Conservation (phyloP, 768 basidiomycete species). For the Kwoniella dejecticola region DNA sequence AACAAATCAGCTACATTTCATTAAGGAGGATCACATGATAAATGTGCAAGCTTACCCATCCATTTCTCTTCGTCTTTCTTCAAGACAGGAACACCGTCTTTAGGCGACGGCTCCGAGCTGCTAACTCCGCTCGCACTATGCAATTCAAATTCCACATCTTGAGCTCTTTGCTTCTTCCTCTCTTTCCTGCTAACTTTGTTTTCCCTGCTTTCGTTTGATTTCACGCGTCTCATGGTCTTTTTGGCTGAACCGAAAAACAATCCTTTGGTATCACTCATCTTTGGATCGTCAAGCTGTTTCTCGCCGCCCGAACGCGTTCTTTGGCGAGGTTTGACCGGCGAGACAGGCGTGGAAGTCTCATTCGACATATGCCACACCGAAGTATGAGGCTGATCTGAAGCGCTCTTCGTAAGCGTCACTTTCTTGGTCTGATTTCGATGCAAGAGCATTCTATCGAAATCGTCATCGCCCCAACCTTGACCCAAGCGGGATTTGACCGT, state of each 20-base stretch:
- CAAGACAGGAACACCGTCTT: slow-evolving; percentile 4
- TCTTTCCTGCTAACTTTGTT: slow-evolving; percentile 8
- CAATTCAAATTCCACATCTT: slow-evolving; percentile 46
- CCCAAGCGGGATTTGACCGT: not conserved
- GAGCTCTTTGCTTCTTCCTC: slow-evolving; percentile 21
- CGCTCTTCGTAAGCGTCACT: slow-evolving; percentile 36
- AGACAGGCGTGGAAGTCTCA: not conserved
- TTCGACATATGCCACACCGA: slow-evolving; percentile 25
- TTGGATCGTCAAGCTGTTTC: slow-evolving; percentile 8
- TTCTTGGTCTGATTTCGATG: slow-evolving; percentile 39
- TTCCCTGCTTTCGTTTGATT: slow-evolving; percentile 21
- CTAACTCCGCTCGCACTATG: slow-evolving; percentile 41
- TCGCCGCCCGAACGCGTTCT: slow-evolving; percentile 1
- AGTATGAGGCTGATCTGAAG: slow-evolving; percentile 18
- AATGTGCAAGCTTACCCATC: slow-evolving; percentile 48
- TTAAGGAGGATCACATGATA: too few species aligned
- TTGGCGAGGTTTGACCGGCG: slow-evolving; percentile 7
- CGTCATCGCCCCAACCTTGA: slow-evolving; percentile 24
- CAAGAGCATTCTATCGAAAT: slow-evolving; percentile 50
- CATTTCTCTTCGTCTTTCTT: slow-evolving; percentile 44
- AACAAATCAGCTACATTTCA: too few species aligned
- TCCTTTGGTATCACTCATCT: slow-evolving; percentile 18
- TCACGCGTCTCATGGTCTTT: slow-evolving; percentile 21
- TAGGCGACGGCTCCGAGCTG: slow-evolving; percentile 21
- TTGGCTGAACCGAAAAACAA: slow-evolving; percentile 22